Conservation (phyloP, 352 stramenopile species). For the Phytophthora sp. region DNA sequence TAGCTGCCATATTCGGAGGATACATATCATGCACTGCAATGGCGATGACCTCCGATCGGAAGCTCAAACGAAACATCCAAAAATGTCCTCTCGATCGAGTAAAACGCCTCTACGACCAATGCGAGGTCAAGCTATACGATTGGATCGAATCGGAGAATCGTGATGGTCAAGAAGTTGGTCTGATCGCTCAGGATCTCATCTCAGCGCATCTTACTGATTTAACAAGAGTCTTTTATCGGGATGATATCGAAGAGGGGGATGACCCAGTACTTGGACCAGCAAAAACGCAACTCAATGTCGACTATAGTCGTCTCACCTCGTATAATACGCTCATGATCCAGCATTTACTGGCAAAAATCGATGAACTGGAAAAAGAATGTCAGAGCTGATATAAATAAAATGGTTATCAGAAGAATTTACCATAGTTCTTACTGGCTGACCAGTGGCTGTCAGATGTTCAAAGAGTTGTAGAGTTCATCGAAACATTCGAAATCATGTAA, state of each 20-base stretch:
- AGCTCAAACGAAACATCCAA: constrained; percentile 6
- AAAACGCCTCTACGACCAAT: constrained; percentile 4
- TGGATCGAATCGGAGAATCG: constrained; percentile 6
- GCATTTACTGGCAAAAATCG: no score
- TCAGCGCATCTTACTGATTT: constrained; percentile 6
- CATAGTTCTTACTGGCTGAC: no score
- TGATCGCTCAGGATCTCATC: background rate
- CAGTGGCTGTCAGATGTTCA: no score
- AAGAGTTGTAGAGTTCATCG: background rate
- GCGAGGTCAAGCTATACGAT: background rate
- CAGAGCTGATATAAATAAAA: no score
- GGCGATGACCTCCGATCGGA: constrained; percentile 1
- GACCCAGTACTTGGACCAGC: no score
- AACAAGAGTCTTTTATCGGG: constrained; percentile 4
- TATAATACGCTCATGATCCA: no score
- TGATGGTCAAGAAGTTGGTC: no score
- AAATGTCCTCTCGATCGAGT: constrained; percentile 4
- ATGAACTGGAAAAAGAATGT: background rate
- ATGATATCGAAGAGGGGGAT: no score
- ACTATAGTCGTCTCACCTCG: no score
- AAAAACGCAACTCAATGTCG: no score
- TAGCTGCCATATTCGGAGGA: background rate
- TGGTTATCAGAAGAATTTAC: no score
- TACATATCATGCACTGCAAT: background rate
- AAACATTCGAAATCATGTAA: background rate